Conservation (phyloP, 192 early-diverging fungal genomes). For the Coemansia reversa region DNA sequence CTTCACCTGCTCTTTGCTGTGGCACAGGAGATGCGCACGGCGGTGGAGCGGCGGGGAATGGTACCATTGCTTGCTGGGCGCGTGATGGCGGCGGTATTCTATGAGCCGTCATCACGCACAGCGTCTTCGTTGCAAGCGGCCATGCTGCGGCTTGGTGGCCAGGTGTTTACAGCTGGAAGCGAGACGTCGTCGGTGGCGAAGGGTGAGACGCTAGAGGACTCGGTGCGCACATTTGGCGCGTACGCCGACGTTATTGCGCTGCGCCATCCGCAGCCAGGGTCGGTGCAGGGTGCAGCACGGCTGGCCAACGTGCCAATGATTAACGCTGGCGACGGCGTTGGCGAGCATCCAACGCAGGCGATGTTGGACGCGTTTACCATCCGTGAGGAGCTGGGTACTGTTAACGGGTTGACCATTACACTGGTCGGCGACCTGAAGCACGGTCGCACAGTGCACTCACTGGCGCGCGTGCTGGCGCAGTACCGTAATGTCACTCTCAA, state of each 20-base stretch:
- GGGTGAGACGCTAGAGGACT: constrained; percentile 94
- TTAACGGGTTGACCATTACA: constrained; percentile 93
- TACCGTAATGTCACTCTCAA: constrained; percentile 90
- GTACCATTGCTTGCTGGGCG: constrained; percentile 86
- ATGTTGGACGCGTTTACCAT: constrained; percentile 96
- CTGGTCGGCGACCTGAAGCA: constrained; percentile 97
- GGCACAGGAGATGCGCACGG: constrained; percentile 94
- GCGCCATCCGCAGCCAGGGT: constrained; percentile 90
- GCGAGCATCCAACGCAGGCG: constrained; percentile 98
- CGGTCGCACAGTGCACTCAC: constrained; percentile 95
- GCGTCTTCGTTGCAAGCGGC: constrained; percentile 92
- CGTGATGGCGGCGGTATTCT: constrained; percentile 94
- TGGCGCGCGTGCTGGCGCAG: constrained; percentile 83
- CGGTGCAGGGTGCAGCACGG: constrained; percentile 78
- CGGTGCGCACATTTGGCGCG: constrained; percentile 87
- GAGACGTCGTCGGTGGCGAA: constrained; percentile 89
- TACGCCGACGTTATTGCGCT: constrained; percentile 93
- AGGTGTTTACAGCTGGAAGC: constrained; percentile 81
- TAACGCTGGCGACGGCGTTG: constrained; percentile 95
- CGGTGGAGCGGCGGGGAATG: constrained; percentile 86
- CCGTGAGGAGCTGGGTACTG: constrained; percentile 90
- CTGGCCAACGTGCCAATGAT: constrained; percentile 89
- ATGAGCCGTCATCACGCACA: constrained; percentile 94
- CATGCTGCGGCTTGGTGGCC: constrained; percentile 89
- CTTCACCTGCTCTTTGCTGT: constrained; percentile 93